Conservation (phyloP, 2,329 filamentous ascomycete genomes). For the Capronia epimyces region DNA sequence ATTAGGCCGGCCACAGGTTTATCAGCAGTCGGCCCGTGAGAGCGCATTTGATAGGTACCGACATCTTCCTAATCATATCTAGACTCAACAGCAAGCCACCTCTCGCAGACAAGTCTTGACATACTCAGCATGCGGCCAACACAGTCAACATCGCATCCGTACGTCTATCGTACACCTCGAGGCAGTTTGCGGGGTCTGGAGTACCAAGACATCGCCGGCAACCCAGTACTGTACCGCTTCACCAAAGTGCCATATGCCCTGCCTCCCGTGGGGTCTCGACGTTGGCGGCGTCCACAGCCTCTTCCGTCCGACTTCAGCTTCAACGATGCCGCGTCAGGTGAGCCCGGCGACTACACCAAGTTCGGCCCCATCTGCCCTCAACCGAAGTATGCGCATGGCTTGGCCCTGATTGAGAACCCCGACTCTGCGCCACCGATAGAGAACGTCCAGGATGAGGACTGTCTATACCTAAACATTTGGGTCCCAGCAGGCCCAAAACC, state of each 20-base stretch:
- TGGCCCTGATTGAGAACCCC: constrained; percentile 28
- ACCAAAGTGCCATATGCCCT: constrained; percentile 39
- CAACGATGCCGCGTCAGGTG: constrained; percentile 22
- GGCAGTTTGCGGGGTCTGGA: constrained; percentile 25
- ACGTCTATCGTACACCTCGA: constrained; percentile 22
- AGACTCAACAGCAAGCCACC: too few relatives aligned
- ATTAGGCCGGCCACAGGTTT: too few relatives aligned
- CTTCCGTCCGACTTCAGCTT: constrained; percentile 33
- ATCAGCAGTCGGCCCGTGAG: too few relatives aligned
- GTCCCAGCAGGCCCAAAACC: constrained; percentile 34
- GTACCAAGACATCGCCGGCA: constrained; percentile 16
- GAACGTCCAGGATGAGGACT: constrained; percentile 43
- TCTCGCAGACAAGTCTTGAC: too few relatives aligned
- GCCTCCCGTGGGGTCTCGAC: constrained; percentile 35
- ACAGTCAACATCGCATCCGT: constrained; percentile 23
- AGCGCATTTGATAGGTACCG: too few relatives aligned
- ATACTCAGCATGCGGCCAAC: constrained; percentile 21
- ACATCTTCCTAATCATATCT: too few relatives aligned
- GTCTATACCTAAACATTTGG: constrained; percentile 48
- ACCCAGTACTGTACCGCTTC: constrained; percentile 31
- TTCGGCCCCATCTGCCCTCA: constrained; percentile 42
- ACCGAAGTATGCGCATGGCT: constrained; percentile 30
- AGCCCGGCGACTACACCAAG: constrained; percentile 36
- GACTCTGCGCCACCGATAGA: constrained; percentile 28
- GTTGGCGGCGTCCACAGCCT: constrained; percentile 39